Base-by-base conservation (phyloP, 2,329 filamentous ascomycete species). In the Esteya vermicola region DNA sequence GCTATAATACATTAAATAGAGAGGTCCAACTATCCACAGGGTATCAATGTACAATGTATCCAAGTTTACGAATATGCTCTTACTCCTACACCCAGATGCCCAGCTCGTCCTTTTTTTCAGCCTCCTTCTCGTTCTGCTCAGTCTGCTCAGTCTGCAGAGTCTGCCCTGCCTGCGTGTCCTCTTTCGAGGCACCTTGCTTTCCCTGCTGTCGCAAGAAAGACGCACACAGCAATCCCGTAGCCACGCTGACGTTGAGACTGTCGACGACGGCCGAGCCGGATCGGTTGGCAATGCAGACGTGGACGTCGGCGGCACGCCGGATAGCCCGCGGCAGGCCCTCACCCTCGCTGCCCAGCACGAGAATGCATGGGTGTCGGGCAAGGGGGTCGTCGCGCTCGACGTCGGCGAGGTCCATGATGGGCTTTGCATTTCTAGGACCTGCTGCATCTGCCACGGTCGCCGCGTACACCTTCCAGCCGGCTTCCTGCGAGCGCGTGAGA, bases 201-300 rank as follows among this genome's bases (percentile, higher is more conserved):
- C 4, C 27, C 30, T 16, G 10, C 30, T 10, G 5, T 8, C 36
- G 36, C 36, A 84, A 54, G 52, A 91, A 85, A 1, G 78, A 66
- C 47, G 78, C 71, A 45, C 78, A 79, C 38, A 96, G 61, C 36
- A 96, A 62, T 1, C 76, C 85, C 7, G 84, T 76, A 2, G 91
- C 89, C 18, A 93, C 88, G 53, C 84, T 85, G 30, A 96, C 91
- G 55, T 98, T 96, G 56, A 98, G 61, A 57, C 86, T 94, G 58
- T 96, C 89, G 3, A 98, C 76, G 54, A 48, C 76, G 55, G 51
- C 64, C 46, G 53, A 62, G 32, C 58, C 68, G 47, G 48, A 61
- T 57, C 57, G 70, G 56, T 56, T 72, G 48, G 68, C 69, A 40
- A 98, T 84, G 7, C 78, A 73, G 5, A 80, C 51, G 48, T 78